These are phyloP conservation scores for Liquidambar formosana DNA, from an alignment of 164 flowering plant species.

Conservation along the genomic window DNA sequence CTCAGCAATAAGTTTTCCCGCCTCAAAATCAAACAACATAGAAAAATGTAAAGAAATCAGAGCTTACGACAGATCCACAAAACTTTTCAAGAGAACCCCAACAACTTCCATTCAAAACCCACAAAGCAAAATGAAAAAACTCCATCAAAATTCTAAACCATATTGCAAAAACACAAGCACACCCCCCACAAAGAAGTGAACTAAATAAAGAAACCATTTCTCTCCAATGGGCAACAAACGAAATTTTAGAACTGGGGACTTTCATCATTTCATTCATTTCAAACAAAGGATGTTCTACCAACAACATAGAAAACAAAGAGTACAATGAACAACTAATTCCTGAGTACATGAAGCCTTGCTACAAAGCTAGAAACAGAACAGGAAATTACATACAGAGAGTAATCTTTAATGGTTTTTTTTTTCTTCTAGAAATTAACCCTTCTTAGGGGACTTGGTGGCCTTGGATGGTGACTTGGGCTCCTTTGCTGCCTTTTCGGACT, in stretches of 20 bases:
- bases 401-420: neutral
- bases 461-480: conserved; percentile 49
- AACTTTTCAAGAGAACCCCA: too few relatives aligned
- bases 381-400: conserved; percentile 16
- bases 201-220: too few relatives aligned
- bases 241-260: neutral
- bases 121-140: too few relatives aligned
- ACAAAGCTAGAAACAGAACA: neutral
- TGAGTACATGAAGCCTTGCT: neutral
- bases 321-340: neutral
- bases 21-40: too few relatives aligned
- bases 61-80: too few relatives aligned
- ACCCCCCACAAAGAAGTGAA: too few relatives aligned
- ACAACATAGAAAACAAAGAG: neutral
- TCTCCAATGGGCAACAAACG: neutral
- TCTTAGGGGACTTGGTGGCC: conserved; percentile 57
- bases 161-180: too few relatives aligned
- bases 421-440: conserved; percentile 21
- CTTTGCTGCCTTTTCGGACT: conserved; percentile 45
- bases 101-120: too few relatives aligned
- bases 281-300: neutral
- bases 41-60: too few relatives aligned
- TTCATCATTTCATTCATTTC: neutral
- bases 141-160: too few relatives aligned
- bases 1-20: too few relatives aligned